These are phyloP conservation scores for Caulochytrium protostelioides DNA, from an alignment of 371 early-diverging fungal genomes.

Conservation along the genomic window DNA sequence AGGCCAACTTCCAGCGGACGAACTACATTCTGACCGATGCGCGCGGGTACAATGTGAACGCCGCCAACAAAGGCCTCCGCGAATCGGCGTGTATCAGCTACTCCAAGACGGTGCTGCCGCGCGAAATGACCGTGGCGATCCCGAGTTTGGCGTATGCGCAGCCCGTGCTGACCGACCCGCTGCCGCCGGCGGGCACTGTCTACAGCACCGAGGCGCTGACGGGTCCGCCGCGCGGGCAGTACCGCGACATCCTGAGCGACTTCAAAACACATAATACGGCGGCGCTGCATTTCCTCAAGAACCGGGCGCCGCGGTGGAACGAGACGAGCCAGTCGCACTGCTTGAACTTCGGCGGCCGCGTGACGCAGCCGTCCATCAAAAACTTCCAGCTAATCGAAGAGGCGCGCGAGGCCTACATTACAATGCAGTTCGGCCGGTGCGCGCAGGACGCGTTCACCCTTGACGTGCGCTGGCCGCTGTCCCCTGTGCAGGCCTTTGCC, in stretches of 20 bases:
- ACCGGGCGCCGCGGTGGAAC: slow-evolving; percentile 38
- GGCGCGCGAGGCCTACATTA: slow-evolving; percentile 20
- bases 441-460: slow-evolving; percentile 32
- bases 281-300: slow-evolving; percentile 20
- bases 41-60: slow-evolving; percentile 14
- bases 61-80: slow-evolving; percentile 14
- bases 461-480: slow-evolving; percentile 41
- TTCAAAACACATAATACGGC: slow-evolving; percentile 13
- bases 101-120: slow-evolving; percentile 22
- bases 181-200: too few relatives aligned
- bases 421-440: slow-evolving; percentile 46
- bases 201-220: background rate
- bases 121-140: slow-evolving; percentile 25
- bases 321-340: slow-evolving; percentile 39
- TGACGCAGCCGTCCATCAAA: slow-evolving; percentile 40
- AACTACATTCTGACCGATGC: slow-evolving; percentile 24
- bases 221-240: background rate
- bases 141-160: too few relatives aligned
- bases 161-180: too few relatives aligned
- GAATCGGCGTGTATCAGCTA: slow-evolving; percentile 21
- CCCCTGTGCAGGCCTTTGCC: slow-evolving; percentile 38
- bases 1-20: slow-evolving; percentile 24
- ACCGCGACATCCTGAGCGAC: slow-evolving; percentile 21
- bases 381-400: slow-evolving; percentile 40
- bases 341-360: slow-evolving; percentile 47